These are phyloP conservation scores for Aspergillus nidulans DNA, from an alignment of 495 filamentous ascomycete species.

Conservation along the genomic window DNA sequence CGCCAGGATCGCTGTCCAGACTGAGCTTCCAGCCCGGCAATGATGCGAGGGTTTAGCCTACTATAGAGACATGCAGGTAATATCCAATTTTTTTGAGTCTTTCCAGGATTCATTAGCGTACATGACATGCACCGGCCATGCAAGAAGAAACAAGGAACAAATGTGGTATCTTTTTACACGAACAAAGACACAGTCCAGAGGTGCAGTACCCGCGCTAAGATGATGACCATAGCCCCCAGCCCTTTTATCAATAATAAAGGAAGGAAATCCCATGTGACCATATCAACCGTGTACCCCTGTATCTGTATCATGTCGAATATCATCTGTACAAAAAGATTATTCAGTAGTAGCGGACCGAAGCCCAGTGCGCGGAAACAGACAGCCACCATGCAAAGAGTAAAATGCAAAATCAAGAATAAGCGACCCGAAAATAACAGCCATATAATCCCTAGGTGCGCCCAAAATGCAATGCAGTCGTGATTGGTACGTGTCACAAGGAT, in stretches of 20 bases:
- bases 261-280: constrained; percentile 15
- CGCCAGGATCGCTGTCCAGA: constrained; percentile 2
- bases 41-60: neutral
- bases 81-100: neutral
- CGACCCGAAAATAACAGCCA: constrained; percentile 30
- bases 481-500: constrained; percentile 38
- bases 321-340: constrained; percentile 45
- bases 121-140: constrained; percentile 14
- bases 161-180: constrained; percentile 36
- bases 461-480: constrained; percentile 48
- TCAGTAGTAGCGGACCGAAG: constrained; percentile 18
- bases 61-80: neutral
- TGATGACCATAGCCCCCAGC: constrained; percentile 7
- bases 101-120: constrained; percentile 16
- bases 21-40: neutral
- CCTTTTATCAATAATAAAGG: constrained; percentile 14
- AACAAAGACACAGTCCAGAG: constrained; percentile 18
- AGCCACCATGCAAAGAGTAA: constrained; percentile 23
- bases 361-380: constrained; percentile 21
- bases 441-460: constrained; percentile 38
- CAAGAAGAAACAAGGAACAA: constrained; percentile 16
- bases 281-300: constrained; percentile 16
- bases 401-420: constrained; percentile 24
- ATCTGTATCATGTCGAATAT: constrained; percentile 16
- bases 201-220: constrained; percentile 9